Conservation (phyloP, 169 alveolate genomes). For the Cryptosporidium xiaoi region DNA sequence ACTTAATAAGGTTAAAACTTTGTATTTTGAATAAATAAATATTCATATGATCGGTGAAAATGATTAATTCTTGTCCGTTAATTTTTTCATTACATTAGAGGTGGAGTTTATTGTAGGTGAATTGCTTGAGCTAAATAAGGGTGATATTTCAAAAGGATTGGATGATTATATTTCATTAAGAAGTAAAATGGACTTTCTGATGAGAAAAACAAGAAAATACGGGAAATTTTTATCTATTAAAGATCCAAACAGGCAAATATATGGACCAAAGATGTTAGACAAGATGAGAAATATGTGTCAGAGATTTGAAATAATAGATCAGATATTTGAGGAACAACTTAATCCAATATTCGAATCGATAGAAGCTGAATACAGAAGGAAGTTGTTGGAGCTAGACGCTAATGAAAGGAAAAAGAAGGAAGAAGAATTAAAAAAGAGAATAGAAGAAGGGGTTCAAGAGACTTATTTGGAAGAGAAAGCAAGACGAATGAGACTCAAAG, state of each 20-base stretch:
- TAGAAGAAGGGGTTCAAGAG: conserved; percentile 47
- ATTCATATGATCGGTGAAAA: no score
- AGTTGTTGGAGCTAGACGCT: conserved; percentile 5
- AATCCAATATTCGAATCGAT: conserved; percentile 20
- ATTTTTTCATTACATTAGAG: conserved; percentile 1
- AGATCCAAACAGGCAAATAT: conserved; percentile 48
- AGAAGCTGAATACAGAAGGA: conserved; percentile 32
- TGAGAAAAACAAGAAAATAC: conserved; percentile 35
- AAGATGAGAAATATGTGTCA: conserved; percentile 50
- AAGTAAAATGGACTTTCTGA: conserved; percentile 32
- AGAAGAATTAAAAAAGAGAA: conserved; percentile 32
- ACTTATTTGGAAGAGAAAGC: conserved; percentile 58
- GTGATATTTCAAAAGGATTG: conserved; percentile 20
- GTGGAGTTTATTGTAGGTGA: conserved; percentile 27
- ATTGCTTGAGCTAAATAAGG: conserved; percentile 16
- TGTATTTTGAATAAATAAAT: not conserved
- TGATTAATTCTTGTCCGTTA: not conserved
- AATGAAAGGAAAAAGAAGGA: conserved; percentile 40
- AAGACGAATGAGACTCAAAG: conserved; percentile 10
- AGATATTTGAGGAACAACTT: conserved; percentile 55
- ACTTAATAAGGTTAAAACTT: not conserved
- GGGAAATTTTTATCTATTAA: conserved; percentile 32
- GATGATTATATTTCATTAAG: conserved; percentile 25
- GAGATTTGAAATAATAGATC: conserved; percentile 43
- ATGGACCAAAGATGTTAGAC: conserved; percentile 72